Evolutionary conservation across 441 rosid species (phyloP), one percentile per base, ranked within the genome.

Genomic region (Populus hybrid): DNA sequence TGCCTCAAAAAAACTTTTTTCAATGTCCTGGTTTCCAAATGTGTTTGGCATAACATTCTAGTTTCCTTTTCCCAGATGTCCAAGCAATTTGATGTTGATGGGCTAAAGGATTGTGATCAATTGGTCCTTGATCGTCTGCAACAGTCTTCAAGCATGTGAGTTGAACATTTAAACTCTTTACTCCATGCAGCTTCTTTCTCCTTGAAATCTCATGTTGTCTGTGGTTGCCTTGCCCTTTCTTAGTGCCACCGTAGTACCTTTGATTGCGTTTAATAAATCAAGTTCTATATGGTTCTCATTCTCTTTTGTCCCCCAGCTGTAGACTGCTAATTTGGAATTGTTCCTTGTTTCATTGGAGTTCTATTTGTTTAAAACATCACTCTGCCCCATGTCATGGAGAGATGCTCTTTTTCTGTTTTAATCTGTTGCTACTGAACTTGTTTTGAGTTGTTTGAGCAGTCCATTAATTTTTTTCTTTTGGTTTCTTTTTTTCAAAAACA

Each of bases 121-220:
- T 77, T 90, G 89, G 91, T 95, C 82, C 84, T 93, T 57, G 93
- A 91, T 77, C 91, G 82, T 81, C 91, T 91, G 73, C 95, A 85
- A 87, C 94, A 91, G 75, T 90, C 92, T 70, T 77, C 89, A 71
- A 86, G 84, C 91, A 85, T 83, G 98, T 91, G 76, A 89, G 99
- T 87, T 75, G 32, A 72, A n/a, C 61, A 26, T 34, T 81, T 38
- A 21, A 67, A 30, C 50, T 35, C 8, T 65, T 67, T 9, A 12
- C 24, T 70, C 63, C 34, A 10, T 69, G 38, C 26, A 73, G 50
- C 23, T 67, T 34, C 30, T 75, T 61, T 78, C 61, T 38, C 18
- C 35, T 26, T 10, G 36, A 61, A 35, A 36, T 32, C 20, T 50
- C 46, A 35, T 28, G 35, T 7, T 24, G 21, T 30, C 36, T 54